Evolutionary conservation across 805 yeast genomes (phyloP), one percentile per base, ranked within the genome.

Genomic region (Saccharomycopsis fibuligera): DNA sequence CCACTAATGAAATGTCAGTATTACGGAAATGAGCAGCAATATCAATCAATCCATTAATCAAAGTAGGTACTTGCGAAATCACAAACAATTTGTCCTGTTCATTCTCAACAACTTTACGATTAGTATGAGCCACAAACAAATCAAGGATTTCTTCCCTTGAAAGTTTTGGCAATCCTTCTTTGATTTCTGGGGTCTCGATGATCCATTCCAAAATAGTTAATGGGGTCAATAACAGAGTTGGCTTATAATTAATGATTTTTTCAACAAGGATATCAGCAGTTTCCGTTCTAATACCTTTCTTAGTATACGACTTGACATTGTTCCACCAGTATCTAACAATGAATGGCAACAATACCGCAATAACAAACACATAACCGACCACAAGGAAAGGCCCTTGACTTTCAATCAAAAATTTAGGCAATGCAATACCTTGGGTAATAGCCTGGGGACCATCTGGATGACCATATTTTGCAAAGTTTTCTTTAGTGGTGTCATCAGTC

Each of bases 401-500:
- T 55, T 88, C 96, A 27, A 95, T 86, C 53, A 93, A 73, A 67
- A 86, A 88, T 62, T 84, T 81, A 29, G 99, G 99, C 56, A 93
- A 68, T 0, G 98, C 99, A 64, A 93, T 89, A 54, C 99, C 99
- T 63, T 88, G 96, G 19, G 83, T 70, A 17, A 83, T 74, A 24
- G 86, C 86, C 65, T 87, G 96, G 37, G 95, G 96, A 38, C 99
- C 99, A 68, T 93, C 99, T 3, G 99, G 99, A 63, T 95, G 96
- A 44, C 99, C 99, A 60, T 83, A 93, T 58, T 78, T 81, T 58
- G 83, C 69, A 64, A 77, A 89, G 63, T 93, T 93, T 57, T 86
- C 86, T 58, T 79, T 84, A 2, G 86, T 80, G 9, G 72, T 75
- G 57, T 87, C 96, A 66, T 93, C 98, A 12, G 99, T 95, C 55